Conservation (phyloP, 352 stramenopile species). For the Lagenidium sp. region DNA sequence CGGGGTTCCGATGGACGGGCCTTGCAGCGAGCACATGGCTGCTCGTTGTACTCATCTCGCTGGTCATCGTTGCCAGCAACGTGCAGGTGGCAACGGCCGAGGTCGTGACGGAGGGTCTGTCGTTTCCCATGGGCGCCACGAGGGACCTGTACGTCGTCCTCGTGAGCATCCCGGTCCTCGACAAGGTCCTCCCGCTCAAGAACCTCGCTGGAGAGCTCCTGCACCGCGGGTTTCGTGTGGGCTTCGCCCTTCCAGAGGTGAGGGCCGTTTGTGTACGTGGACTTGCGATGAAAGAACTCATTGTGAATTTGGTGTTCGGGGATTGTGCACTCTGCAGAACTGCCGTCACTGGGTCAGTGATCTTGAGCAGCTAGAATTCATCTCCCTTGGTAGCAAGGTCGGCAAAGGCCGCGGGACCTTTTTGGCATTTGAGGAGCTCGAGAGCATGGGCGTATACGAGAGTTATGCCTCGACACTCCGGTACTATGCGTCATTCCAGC, state of each 20-base stretch:
- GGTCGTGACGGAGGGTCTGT: conserved; percentile 1
- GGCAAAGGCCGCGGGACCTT: conserved; percentile 23
- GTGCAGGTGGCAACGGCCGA: conserved; percentile 1
- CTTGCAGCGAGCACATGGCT: too few species aligned
- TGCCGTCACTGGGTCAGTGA: conserved; percentile 73
- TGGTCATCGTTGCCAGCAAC: background rate
- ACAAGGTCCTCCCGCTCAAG: conserved; percentile 78
- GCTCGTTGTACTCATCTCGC: too few species aligned
- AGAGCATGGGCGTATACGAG: conserved; percentile 38
- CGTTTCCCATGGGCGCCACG: background rate
- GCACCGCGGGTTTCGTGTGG: conserved; percentile 60
- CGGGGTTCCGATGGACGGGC: too few species aligned
- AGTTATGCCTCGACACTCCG: conserved; percentile 57
- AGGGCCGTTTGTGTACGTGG: background rate
- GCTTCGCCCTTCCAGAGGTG: conserved; percentile 72
- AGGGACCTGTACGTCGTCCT: conserved; percentile 71
- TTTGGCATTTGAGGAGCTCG: conserved; percentile 20
- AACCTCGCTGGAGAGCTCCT: conserved; percentile 67
- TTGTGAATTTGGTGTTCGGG: background rate
- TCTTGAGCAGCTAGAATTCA: conserved; percentile 68
- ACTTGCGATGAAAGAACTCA: background rate
- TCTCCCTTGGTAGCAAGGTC: conserved; percentile 58
- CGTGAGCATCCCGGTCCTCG: conserved; percentile 76
- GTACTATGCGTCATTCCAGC: conserved; percentile 73
- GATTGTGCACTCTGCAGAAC: conserved; percentile 21